Evolutionary conservation across 805 yeast genomes (phyloP).

Genomic region (Cyberlindnera euphorbiiphila): DNA sequence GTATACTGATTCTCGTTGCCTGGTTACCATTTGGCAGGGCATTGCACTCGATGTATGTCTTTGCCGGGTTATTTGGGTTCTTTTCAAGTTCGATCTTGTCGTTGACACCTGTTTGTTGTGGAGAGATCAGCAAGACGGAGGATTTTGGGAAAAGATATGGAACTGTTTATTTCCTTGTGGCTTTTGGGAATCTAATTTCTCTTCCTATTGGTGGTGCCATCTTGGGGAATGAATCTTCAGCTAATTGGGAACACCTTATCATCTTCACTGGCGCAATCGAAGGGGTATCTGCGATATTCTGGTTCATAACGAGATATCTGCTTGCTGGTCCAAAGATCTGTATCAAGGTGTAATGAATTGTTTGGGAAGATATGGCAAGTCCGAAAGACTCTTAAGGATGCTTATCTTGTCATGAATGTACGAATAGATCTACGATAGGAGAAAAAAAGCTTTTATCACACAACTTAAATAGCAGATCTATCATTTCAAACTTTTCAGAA

Average conservation of each 20-base stretch:
- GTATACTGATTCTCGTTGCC: constrained; percentile 45
- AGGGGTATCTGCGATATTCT: constrained; percentile 9
- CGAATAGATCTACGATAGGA: too few relatives aligned
- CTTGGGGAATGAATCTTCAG: constrained; percentile 32
- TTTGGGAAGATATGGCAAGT: too few relatives aligned
- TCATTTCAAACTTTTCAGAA: too few relatives aligned
- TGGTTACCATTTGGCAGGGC: constrained; percentile 64
- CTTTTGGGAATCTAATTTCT: constrained; percentile 45
- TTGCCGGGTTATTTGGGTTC: constrained; percentile 54
- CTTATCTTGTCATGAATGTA: too few relatives aligned
- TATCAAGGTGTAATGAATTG: too few relatives aligned
- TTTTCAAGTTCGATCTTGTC: constrained; percentile 59
- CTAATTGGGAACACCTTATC: constrained; percentile 39
- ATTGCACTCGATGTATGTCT: constrained; percentile 43
- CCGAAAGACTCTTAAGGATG: too few relatives aligned
- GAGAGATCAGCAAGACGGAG: constrained; percentile 56
- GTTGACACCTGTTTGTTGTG: constrained; percentile 65
- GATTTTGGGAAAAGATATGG: constrained; percentile 71
- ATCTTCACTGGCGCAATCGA: constrained; percentile 31
- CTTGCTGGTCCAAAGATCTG: constrained; percentile 10
- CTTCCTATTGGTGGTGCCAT: constrained; percentile 49
- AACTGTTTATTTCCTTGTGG: constrained; percentile 48
- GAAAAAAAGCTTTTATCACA: too few relatives aligned
- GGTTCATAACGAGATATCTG: constrained; percentile 17
- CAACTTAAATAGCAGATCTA: too few relatives aligned